Evolutionary conservation across 108 stramenopile genomes (phyloP).

Genomic region (Nitzschia sp.): DNA sequence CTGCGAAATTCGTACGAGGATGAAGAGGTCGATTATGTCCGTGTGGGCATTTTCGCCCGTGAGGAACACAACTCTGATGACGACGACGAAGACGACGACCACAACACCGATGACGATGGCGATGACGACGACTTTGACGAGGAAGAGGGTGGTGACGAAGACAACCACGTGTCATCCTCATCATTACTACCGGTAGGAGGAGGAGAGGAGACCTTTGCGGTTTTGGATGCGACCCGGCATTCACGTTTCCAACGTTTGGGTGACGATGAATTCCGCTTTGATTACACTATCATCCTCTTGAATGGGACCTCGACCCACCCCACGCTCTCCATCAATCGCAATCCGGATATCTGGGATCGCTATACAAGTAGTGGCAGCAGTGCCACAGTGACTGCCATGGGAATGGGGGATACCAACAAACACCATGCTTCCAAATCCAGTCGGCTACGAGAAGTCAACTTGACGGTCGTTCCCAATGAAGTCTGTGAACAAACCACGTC

Average conservation of each 20-base stretch:
- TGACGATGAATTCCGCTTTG: slow-evolving; percentile 22
- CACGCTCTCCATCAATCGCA: not conserved
- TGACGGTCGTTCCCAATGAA: slow-evolving; percentile 11
- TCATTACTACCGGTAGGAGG: no score
- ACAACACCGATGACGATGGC: not conserved
- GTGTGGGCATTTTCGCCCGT: not conserved
- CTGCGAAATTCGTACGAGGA: not conserved
- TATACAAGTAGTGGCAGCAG: no score
- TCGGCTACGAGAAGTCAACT: slow-evolving; percentile 17
- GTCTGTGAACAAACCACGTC: slow-evolving; percentile 6
- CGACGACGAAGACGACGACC: not conserved
- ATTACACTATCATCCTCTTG: slow-evolving; percentile 16
- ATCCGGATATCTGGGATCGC: not conserved
- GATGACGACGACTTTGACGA: no score
- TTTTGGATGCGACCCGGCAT: not conserved
- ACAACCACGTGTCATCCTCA: no score
- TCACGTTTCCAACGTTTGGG: not conserved
- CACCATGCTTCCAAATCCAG: slow-evolving; percentile 4
- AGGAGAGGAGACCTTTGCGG: not conserved
- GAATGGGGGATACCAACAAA: slow-evolving; percentile 6
- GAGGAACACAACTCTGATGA: not conserved
- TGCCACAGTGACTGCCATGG: slow-evolving; percentile 15
- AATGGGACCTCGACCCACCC: slow-evolving; percentile 8
- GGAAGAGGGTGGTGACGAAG: no score
- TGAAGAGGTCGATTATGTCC: not conserved